Conservation (phyloP, 805 yeast species). For the Torulaspora maleeae region DNA sequence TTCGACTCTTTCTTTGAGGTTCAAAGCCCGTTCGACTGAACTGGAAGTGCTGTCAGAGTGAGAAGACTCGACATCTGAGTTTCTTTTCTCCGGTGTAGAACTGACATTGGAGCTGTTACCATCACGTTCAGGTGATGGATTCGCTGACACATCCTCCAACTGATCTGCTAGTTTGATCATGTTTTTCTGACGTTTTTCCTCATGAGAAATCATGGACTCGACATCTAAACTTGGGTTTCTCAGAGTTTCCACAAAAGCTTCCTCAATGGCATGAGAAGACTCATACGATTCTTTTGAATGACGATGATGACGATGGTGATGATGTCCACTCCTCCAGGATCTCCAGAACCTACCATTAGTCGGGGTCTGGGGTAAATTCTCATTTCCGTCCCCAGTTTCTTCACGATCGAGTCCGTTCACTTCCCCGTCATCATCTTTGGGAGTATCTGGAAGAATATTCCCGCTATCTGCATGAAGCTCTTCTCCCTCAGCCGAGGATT, state of each 20-base stretch:
- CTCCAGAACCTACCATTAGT: conserved; percentile 18
- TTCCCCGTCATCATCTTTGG: neutral
- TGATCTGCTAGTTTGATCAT: conserved; percentile 13
- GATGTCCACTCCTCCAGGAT: conserved; percentile 15
- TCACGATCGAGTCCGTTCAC: neutral
- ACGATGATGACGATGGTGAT: conserved; percentile 6
- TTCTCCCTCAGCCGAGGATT: conserved; percentile 4
- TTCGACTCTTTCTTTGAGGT: conserved; percentile 14
- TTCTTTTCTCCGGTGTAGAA: neutral
- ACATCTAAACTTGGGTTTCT: conserved; percentile 1
- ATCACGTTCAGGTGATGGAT: neutral
- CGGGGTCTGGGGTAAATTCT: conserved; percentile 1
- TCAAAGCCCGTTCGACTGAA: conserved; percentile 17
- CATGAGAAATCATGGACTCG: conserved; percentile 9
- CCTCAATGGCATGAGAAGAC: neutral
- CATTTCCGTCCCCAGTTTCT: neutral
- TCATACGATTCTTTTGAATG: conserved; percentile 1
- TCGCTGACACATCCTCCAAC: conserved; percentile 9
- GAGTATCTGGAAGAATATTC: neutral
- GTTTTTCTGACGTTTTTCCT: conserved; percentile 15
- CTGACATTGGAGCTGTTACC: neutral
- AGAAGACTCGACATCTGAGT: neutral
- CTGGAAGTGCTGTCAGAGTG: conserved; percentile 15
- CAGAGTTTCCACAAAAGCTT: conserved; percentile 1
- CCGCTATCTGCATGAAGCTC: neutral